Evolutionary conservation across 768 basidiomycete genomes (phyloP), one percentile per base, ranked within the genome.

Genomic region (Bullera alba): DNA sequence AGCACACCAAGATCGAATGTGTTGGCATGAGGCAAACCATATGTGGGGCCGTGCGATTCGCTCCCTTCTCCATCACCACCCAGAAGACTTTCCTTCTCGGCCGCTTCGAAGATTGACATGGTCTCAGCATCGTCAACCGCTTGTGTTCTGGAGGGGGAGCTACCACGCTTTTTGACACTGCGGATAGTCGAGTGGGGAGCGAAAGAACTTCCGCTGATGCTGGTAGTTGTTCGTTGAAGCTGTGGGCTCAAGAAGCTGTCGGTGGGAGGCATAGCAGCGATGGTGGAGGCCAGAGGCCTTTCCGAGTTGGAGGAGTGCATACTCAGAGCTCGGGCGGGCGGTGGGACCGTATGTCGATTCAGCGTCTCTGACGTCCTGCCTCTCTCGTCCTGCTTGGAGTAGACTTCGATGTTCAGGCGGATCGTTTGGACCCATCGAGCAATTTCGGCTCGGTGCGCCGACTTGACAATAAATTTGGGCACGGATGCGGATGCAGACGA

Each of bases 361-460:
- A n/a, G n/a, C 10, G 32, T 34, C n/a, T 34, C n/a, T 10, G n/a
- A 10, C 12, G 12, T 8, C 14, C 12, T 14, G 12, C 21, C 21
- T 22, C 38, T 41, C 21, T 41, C 38, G 17, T 54, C 50, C 29
- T 78, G 76, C n/a, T 75, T 75, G 42, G 42, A 26, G 19, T 77
- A 79, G 77, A 81, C 84, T 27, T 89, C 86, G 51, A 90, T 83
- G 54, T 82, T 83, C 65, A 79, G 80, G 16, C 74, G 72, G 41
- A 96, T 79, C 0, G 84, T 85, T 50, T 84, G 81, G 1, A 82
- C 81, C 92, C 92, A 96, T 10, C 91, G 79, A 3, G 84, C 78
- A 4, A 87, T 87, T 71, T 96, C 92, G 4, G 86, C 87, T 0
- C 85, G 87, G 61, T 95, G 89, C 54, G 67, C 84, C 84, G 67